Base-by-base conservation (phyloP, 148 eudicot genomes). In the Rheum nobile region DNA sequence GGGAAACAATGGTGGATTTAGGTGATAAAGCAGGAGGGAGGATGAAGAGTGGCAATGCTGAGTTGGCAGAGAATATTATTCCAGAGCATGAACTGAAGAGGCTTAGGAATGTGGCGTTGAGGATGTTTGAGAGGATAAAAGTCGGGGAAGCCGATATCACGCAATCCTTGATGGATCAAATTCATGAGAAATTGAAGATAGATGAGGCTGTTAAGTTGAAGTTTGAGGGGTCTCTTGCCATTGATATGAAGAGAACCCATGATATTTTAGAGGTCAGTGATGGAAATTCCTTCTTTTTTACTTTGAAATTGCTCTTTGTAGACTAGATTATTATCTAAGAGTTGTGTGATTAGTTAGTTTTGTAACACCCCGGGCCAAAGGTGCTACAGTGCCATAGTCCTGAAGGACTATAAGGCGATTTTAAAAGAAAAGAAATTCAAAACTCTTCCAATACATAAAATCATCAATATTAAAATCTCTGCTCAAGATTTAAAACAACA, bases 151-250 rank as follows among this genome's bases (percentile, higher is more conserved):
- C 90, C 5, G 92, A 96, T 75, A 79, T 95, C 74, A 88, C 91
- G 26, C 87, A 90, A 78, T 88, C 82, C 28, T 75, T 95, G 79
- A 94, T 92, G 71, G 91, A 88, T 42, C 67, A 82, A 3, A 90
- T 95, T 67, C 90, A 86, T 74, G 89, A 86, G 50, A 92, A 82
- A 71, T 95, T 97, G 99, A 83, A 84, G 81, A 75, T 74, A 68
- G 92, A 92, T 82, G 99, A 92, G 82, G 86, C 92, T 68, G 94
- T 92, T 24, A 95, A 95, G 35, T 79, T 95, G 75, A 95, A 87
- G 63, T 95, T 95, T 63, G 90, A 90, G 84, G 96, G 96, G 22
- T 88, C 83, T 54, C 84, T 89, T 2, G 71, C 80, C 5, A 52
- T 82, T 31, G 85, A 90, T 80, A 92, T 95, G 99, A 90, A 72